These are phyloP conservation scores for Meyerozyma carpophila DNA, from an alignment of 1,139 yeast species.

Conservation along the genomic window DNA sequence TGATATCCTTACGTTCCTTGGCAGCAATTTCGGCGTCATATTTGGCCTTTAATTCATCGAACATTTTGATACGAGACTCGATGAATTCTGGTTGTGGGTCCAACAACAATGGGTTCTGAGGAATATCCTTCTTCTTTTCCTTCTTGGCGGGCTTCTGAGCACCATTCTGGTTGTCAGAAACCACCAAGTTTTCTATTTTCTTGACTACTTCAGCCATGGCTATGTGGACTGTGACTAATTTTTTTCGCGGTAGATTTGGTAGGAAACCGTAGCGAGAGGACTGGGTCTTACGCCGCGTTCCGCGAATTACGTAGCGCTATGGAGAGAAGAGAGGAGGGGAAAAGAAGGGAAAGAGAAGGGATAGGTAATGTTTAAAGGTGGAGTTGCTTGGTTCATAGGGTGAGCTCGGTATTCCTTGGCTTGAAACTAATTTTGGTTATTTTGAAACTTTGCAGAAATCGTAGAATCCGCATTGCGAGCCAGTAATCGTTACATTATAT, in stretches of 20 bases:
- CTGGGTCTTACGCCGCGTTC: slow-evolving; percentile 1
- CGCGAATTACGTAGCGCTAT: background rate
- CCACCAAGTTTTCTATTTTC: slow-evolving; percentile 1
- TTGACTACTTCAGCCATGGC: slow-evolving; percentile 1
- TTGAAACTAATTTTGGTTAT: too few relatives aligned
- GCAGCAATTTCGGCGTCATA: slow-evolving; percentile 68
- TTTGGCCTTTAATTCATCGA: slow-evolving; percentile 75
- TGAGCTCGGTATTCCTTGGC: too few relatives aligned
- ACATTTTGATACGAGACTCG: slow-evolving; percentile 70
- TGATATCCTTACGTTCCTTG: slow-evolving; percentile 55
- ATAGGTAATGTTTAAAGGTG: background rate
- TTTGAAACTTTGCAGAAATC: too few relatives aligned
- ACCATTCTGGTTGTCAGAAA: slow-evolving; percentile 1
- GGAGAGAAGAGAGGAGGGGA: background rate
- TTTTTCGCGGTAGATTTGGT: background rate
- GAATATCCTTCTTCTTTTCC: slow-evolving; percentile 24
- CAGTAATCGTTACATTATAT: too few relatives aligned
- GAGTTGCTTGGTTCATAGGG: background rate
- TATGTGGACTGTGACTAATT: background rate
- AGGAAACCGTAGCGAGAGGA: background rate
- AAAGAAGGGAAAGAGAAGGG: background rate
- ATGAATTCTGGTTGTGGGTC: slow-evolving; percentile 82
- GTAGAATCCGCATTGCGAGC: too few relatives aligned
- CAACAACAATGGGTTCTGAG: slow-evolving; percentile 39
- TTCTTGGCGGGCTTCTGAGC: slow-evolving; percentile 13